Evolutionary conservation across 495 filamentous ascomycete species (phyloP).

Genomic region (Astrocystis sublimbata): DNA sequence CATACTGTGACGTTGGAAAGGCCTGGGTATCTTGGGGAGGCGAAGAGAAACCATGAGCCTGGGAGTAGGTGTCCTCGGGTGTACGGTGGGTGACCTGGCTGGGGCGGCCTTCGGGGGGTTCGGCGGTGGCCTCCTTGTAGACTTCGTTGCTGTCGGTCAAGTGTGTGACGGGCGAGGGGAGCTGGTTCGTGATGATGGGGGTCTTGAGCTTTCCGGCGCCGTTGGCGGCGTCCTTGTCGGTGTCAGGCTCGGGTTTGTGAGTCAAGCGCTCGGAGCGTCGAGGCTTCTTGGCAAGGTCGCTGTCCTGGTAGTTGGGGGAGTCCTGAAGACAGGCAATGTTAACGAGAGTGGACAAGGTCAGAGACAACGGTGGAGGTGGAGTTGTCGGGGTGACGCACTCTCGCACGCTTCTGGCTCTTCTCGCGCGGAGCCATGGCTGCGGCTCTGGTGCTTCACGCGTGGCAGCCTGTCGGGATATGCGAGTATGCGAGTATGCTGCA

Average conservation of each 20-base stretch:
- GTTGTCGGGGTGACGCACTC: conserved; percentile 37
- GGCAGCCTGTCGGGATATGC: background rate
- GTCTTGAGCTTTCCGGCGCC: conserved; percentile 50
- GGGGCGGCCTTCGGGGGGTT: conserved; percentile 64
- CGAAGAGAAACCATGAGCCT: conserved; percentile 52
- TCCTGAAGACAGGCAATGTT: conserved; percentile 35
- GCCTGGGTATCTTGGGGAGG: conserved; percentile 63
- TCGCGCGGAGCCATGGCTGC: conserved; percentile 56
- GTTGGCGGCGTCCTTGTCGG: conserved; percentile 31
- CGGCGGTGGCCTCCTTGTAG: conserved; percentile 70
- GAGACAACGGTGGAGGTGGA: background rate
- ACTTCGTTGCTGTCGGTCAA: conserved; percentile 56
- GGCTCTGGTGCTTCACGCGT: background rate
- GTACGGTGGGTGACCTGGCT: conserved; percentile 56
- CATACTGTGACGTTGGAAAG: conserved; percentile 78
- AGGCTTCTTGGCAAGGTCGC: conserved; percentile 63
- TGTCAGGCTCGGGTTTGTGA: conserved; percentile 45
- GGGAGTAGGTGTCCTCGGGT: conserved; percentile 46
- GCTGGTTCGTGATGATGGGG: conserved; percentile 59
- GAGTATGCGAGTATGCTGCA: background rate
- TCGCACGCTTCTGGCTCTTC: conserved; percentile 56
- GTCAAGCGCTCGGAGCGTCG: conserved; percentile 63
- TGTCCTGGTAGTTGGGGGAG: conserved; percentile 44
- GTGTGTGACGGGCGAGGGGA: conserved; percentile 83
- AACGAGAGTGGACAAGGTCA: conserved; percentile 23